Evolutionary conservation across 768 basidiomycete species (phyloP).

Genomic region (Hygrophoropsis aurantiaca): DNA sequence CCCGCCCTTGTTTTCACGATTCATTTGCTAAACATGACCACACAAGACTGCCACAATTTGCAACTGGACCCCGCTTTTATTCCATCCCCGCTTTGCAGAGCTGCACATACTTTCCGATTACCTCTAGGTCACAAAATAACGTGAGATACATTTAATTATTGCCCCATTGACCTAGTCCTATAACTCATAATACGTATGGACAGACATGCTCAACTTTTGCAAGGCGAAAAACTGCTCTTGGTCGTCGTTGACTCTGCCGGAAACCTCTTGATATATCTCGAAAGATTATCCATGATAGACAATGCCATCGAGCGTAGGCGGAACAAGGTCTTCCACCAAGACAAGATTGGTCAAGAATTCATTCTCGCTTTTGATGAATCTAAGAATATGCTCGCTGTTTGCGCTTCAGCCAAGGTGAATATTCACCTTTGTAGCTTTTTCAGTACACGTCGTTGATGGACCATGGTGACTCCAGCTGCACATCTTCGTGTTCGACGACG

Average conservation of each 20-base stretch:
- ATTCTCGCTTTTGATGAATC: conserved; percentile 54
- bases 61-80: conserved; percentile 20
- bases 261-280: conserved; percentile 40
- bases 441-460: no score
- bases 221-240: conserved; percentile 40
- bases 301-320: conserved; percentile 24
- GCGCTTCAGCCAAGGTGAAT: conserved; percentile 41
- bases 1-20: conserved; percentile 19
- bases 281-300: conserved; percentile 29
- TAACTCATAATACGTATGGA: not conserved
- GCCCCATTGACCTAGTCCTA: no score
- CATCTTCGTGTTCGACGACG: conserved; percentile 48
- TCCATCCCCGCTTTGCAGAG: conserved; percentile 22
- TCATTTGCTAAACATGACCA: conserved; percentile 25
- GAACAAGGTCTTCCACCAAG: conserved; percentile 37
- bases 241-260: conserved; percentile 36
- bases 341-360: conserved; percentile 46
- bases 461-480: conserved; percentile 36
- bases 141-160: no score
- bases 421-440: not conserved
- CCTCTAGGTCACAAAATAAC: conserved; percentile 16
- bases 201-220: conserved; percentile 43
- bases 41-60: conserved; percentile 25
- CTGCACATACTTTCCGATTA: conserved; percentile 14
- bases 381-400: conserved; percentile 47